These are phyloP conservation scores for Pleurozium schreberi DNA, from an alignment of 225 moss, liverwort and hornwort species.

Conservation along the genomic window DNA sequence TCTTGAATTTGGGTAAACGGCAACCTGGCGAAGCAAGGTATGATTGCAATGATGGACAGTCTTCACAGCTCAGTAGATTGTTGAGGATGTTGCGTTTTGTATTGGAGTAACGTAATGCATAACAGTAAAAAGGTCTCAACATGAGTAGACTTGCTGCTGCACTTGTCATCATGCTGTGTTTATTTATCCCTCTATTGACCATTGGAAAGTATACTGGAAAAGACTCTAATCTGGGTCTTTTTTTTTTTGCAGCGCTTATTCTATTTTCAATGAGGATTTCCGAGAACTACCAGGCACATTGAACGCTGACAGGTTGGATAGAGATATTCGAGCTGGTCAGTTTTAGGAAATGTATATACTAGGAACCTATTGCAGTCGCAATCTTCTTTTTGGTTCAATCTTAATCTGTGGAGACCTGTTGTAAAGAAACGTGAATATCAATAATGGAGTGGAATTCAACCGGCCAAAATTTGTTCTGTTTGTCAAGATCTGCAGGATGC, in stretches of 20 bases:
- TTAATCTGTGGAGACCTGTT: background rate
- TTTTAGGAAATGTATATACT: constrained; percentile 4
- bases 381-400: background rate
- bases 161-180: background rate
- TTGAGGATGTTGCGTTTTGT: background rate
- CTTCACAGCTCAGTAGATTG: background rate
- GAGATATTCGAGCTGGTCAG: constrained; percentile 56
- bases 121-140: no score
- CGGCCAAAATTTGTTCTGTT: background rate
- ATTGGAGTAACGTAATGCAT: background rate
- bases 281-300: constrained; percentile 43
- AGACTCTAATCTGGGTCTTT: background rate
- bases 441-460: background rate
- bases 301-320: constrained; percentile 50
- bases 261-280: constrained; percentile 47
- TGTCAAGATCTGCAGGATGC: background rate
- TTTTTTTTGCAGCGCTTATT: constrained; percentile 27
- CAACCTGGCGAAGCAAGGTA: constrained; percentile 56
- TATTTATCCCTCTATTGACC: background rate
- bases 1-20: constrained; percentile 46
- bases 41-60: background rate
- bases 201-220: background rate
- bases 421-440: background rate
- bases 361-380: background rate
- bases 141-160: background rate